These are phyloP conservation scores for Backusella morwellensis DNA, from an alignment of 192 early-diverging fungal species.

Conservation along the genomic window DNA sequence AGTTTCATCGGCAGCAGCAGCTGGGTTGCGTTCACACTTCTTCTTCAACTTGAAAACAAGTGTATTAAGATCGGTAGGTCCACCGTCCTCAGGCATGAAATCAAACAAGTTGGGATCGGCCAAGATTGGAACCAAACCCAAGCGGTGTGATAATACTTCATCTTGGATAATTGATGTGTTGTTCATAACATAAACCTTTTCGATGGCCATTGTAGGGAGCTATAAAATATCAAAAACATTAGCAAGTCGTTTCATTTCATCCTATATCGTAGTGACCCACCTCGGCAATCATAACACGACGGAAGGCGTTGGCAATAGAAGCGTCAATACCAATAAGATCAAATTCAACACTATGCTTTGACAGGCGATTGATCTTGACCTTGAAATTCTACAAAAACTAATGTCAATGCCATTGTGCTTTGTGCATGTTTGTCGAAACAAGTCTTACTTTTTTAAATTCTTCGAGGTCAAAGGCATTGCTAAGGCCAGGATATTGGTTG, in stretches of 20 bases:
- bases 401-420: neutral
- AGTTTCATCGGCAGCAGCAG: conserved; percentile 59
- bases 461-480: conserved; percentile 63
- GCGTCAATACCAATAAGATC: conserved; percentile 94
- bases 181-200: conserved; percentile 88
- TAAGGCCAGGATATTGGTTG: conserved; percentile 61
- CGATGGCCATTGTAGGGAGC: conserved; percentile 97
- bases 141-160: conserved; percentile 88
- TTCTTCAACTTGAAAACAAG: conserved; percentile 85
- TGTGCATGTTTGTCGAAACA: neutral
- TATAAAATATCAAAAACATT: conserved; percentile 15
- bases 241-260: neutral
- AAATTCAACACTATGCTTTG: conserved; percentile 87
- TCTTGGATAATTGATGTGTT: conserved; percentile 92
- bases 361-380: conserved; percentile 64
- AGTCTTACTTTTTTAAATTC: conserved; percentile 63
- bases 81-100: conserved; percentile 69
- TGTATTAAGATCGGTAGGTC: conserved; percentile 90
- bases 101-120: conserved; percentile 83
- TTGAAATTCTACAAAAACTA: conserved; percentile 58
- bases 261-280: conserved; percentile 28
- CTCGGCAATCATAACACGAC: conserved; percentile 92
- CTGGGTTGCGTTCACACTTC: conserved; percentile 65
- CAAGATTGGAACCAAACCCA: conserved; percentile 90
- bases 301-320: conserved; percentile 91